Evolutionary conservation across 78 protist species (phyloP), one percentile per base, ranked within the genome.

Genomic region (Emiliania huxleyi): DNA sequence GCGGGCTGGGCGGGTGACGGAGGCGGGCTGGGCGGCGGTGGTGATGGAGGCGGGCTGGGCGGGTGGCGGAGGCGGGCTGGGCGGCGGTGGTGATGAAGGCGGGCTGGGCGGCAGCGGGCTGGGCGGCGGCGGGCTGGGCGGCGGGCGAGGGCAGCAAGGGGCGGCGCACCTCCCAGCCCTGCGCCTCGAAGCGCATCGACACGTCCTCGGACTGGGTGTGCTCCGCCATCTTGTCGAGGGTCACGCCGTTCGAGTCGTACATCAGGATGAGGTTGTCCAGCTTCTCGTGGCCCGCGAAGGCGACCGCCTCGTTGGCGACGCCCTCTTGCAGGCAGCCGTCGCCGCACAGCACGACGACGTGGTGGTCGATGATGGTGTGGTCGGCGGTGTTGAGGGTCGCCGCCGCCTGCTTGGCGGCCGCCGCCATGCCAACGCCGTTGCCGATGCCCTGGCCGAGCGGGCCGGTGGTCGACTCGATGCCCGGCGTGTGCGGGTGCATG

Each of bases 311-410:
- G 48, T 26, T n/a, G 45, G 96, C 79, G 49, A 96, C 95, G 89
- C 97, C 97, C 87, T 94, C 95, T 90, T 90, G 94, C 38, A 93
- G 84, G 94, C 97, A 96, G 35, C 97, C 97, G 69, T 96, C 97
- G 29, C 97, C 97, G 55, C 55, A 38, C 38, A 96, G 90, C 40
- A 69, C 52, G 90, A 79, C 90, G 45, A 94, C 56, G 77, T 79
- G 44, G 92, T 94, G 91, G 87, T 96, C 94, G 69, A 96, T 44
- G 91, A 96, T 46, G 29, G 79, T n/a, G 92, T 91, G 89, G n/a
- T 93, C 92, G 46, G 56, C 73, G n/a, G 90, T 93, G 94, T 96
- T 96, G 94, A 87, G 95, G 43, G 26, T 37, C 48, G 96, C 95
- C 42, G 93, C 96, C 19, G 77, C 79, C 89, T 77, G 38, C 94